Percentiles rank a stretch among this genome's conserved stretches.
phyloP scores from a whole-genome alignment of 2,329 filamentous ascomycete genomes.

The Colletotrichum liriopes region DNA sequence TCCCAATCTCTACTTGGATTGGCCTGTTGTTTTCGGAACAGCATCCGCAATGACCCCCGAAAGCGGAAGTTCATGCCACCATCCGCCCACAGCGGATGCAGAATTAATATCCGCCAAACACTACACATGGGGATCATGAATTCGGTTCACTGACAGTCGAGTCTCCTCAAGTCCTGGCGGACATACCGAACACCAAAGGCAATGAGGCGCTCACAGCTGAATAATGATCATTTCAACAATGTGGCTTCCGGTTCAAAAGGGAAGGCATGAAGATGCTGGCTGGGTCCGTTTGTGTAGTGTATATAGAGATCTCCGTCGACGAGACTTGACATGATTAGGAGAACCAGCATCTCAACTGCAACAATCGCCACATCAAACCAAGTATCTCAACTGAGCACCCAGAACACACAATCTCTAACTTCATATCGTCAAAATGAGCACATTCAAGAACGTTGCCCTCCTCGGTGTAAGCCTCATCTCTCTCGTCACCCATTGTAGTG shows the following conservation, averaged over 20 bases:
- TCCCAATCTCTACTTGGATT: not conserved
- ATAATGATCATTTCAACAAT: not conserved
- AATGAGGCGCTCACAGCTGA: not conserved
- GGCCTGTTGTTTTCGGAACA: not conserved
- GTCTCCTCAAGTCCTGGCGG: too few relatives aligned
- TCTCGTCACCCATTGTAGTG: too few relatives aligned
- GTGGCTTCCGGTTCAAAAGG: not conserved
- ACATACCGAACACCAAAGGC: too few relatives aligned
- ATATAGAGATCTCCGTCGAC: not conserved
- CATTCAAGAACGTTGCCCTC: constrained; percentile 35
- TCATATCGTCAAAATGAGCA: constrained; percentile 9
- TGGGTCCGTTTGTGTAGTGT: too few relatives aligned
- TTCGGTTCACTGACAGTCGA: not conserved
- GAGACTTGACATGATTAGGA: not conserved
- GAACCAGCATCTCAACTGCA: not conserved
- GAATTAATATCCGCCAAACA: constrained; percentile 5
- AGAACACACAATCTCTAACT: too few relatives aligned
- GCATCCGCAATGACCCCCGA: not conserved
- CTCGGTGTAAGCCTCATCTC: constrained; percentile 22
- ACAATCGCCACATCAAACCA: not conserved
- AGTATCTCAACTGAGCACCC: not conserved
- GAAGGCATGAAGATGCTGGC: not conserved
- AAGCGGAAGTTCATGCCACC: not conserved
- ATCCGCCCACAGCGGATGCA: not conserved
- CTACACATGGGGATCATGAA: not conserved